These are phyloP conservation scores for Aaosphaeria arxii DNA, from an alignment of 2,329 filamentous ascomycete species.

Conservation along the genomic window DNA sequence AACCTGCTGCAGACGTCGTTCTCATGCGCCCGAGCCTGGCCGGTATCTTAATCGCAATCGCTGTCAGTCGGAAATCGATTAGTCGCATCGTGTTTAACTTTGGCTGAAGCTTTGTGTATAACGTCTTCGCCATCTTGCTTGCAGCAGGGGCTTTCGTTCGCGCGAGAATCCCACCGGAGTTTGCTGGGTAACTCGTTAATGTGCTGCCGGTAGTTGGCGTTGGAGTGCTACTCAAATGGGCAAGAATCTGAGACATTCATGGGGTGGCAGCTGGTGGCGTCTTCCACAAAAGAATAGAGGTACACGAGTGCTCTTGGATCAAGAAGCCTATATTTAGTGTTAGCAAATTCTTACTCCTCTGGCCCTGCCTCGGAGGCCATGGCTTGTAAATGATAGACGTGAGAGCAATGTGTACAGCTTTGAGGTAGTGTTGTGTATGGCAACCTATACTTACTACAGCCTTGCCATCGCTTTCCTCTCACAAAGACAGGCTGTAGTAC, in stretches of 20 bases:
- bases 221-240: slow-evolving; percentile 48
- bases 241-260: slow-evolving; percentile 9
- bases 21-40: slow-evolving; percentile 57
- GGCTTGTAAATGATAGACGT: no score
- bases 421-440: no score
- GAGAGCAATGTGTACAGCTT: no score
- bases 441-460: no score
- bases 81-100: slow-evolving; percentile 62
- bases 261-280: no score
- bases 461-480: no score
- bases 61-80: slow-evolving; percentile 45
- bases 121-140: slow-evolving; percentile 65
- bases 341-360: no score
- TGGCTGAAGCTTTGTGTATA: slow-evolving; percentile 68
- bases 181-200: slow-evolving; percentile 68
- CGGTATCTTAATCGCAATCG: slow-evolving; percentile 57
- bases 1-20: slow-evolving; percentile 66
- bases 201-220: slow-evolving; percentile 65
- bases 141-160: slow-evolving; percentile 57
- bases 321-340: no score
- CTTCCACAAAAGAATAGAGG: no score
- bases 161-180: slow-evolving; percentile 60
- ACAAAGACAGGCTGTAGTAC: no score
- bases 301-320: no score
- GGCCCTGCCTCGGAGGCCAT: no score